A percentile compares a stretch with the other conserved stretches of the same genome.
phyloP scores from a whole-genome alignment of 1,284 basidiomycete genomes.

The Sanghuangporus weigelae region DNA sequence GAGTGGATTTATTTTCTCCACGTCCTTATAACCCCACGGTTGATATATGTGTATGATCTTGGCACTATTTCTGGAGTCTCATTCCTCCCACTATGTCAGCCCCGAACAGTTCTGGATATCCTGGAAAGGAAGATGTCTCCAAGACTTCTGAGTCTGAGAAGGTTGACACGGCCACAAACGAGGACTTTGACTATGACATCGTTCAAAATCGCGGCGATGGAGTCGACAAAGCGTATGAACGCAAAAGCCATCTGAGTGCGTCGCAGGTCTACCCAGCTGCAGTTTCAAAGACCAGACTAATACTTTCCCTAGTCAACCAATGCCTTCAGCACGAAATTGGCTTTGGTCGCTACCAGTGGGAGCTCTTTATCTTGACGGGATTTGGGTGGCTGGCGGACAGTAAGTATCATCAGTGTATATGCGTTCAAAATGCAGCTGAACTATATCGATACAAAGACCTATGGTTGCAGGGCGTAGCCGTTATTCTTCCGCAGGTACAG shows the following conservation, averaged over 20 bases:
- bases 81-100: neutral
- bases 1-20: neutral
- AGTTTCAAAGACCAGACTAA: neutral
- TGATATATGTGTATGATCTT: neutral
- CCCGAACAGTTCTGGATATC: neutral
- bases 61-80: neutral
- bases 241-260: slow-evolving; percentile 23
- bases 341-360: slow-evolving; percentile 55
- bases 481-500: slow-evolving; percentile 43
- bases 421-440: neutral
- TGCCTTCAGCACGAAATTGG: slow-evolving; percentile 52
- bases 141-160: neutral
- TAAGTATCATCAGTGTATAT: neutral
- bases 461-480: slow-evolving; percentile 51
- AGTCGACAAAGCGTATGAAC: slow-evolving; percentile 25
- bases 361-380: slow-evolving; percentile 53
- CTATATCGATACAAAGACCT: slow-evolving; percentile 32
- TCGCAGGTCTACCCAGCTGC: neutral
- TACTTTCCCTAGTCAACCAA: slow-evolving; percentile 33
- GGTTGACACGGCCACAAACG: neutral
- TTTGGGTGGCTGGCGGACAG: slow-evolving; percentile 21
- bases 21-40: neutral
- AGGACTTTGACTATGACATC: neutral
- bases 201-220: slow-evolving; percentile 17
- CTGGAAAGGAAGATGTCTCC: neutral